phyloP scores from a whole-genome alignment of 306 rosid genomes.

The Pterocarpus santalinus region DNA sequence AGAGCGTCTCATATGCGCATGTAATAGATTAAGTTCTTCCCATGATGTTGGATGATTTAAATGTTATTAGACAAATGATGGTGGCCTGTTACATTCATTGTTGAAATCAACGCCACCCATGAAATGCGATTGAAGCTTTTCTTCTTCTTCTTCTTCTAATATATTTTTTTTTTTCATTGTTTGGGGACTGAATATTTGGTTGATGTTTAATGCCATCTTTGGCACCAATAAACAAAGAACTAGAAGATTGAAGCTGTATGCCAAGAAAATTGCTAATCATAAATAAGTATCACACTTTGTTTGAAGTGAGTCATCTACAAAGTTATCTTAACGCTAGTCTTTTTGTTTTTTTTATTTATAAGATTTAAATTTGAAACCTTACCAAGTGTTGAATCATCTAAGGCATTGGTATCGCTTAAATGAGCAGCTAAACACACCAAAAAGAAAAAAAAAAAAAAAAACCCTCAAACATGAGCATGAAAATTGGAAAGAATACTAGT shows the following conservation, averaged over 20 bases:
- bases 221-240: not conserved
- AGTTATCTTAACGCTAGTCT: too few relatives aligned
- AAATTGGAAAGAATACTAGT: too few relatives aligned
- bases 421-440: too few relatives aligned
- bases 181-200: not conserved
- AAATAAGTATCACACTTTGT: too few relatives aligned
- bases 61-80: slow-evolving; percentile 24
- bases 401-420: too few relatives aligned
- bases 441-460: too few relatives aligned
- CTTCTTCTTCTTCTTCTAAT: not conserved
- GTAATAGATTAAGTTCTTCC: slow-evolving; percentile 23
- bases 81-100: slow-evolving; percentile 2
- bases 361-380: too few relatives aligned
- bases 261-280: not conserved
- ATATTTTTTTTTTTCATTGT: not conserved
- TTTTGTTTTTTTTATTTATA: too few relatives aligned
- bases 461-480: too few relatives aligned
- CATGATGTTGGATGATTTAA: slow-evolving; percentile 36
- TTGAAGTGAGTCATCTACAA: too few relatives aligned
- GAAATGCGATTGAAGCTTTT: not conserved
- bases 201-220: slow-evolving; percentile 1
- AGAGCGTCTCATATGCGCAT: slow-evolving; percentile 10
- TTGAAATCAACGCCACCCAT: not conserved
- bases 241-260: not conserved
- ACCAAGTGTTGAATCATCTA: too few relatives aligned